Evolutionary conservation across 768 basidiomycete genomes (phyloP).

Genomic region (Calvatia gigantea): DNA sequence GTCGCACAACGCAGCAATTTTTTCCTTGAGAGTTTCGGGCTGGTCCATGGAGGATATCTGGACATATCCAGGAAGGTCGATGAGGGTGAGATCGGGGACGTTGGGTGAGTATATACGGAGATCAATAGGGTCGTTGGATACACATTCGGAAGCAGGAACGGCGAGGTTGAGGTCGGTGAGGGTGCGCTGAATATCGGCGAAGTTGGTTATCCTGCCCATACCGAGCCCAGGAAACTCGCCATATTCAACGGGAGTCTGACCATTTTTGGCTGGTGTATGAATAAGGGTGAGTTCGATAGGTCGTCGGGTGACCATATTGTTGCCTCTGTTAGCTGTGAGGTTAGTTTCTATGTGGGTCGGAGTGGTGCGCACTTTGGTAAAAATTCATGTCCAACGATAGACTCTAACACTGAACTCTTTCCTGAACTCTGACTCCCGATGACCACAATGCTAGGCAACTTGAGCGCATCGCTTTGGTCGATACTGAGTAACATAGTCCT

Average conservation of each 20-base stretch:
- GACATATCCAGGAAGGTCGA: conserved; percentile 96
- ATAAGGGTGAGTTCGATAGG: conserved; percentile 98
- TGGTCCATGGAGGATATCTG: conserved; percentile 95
- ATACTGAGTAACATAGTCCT: conserved; percentile 92
- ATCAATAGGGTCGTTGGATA: conserved; percentile 94
- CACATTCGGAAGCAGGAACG: conserved; percentile 84
- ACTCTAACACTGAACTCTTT: conserved; percentile 96
- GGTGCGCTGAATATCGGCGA: conserved; percentile 87
- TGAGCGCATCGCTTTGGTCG: conserved; percentile 92
- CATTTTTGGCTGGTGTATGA: conserved; percentile 70
- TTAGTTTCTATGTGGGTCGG: background rate
- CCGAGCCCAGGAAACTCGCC: conserved; percentile 93
- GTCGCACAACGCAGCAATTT: conserved; percentile 86
- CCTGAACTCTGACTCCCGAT: conserved; percentile 98
- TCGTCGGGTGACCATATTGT: conserved; percentile 98
- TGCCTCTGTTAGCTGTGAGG: conserved; percentile 56
- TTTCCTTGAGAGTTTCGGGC: conserved; percentile 90
- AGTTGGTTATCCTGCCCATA: conserved; percentile 86
- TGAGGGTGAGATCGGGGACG: conserved; percentile 95
- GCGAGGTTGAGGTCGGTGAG: conserved; percentile 94
- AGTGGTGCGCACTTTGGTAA: conserved; percentile 80
- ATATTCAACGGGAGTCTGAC: conserved; percentile 66
- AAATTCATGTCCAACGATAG: conserved; percentile 97
- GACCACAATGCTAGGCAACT: conserved; percentile 95
- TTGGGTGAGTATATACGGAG: conserved; percentile 94